These are phyloP conservation scores for Verbascum thapsus DNA, from an alignment of 257 asterid genomes.

Conservation along the genomic window DNA sequence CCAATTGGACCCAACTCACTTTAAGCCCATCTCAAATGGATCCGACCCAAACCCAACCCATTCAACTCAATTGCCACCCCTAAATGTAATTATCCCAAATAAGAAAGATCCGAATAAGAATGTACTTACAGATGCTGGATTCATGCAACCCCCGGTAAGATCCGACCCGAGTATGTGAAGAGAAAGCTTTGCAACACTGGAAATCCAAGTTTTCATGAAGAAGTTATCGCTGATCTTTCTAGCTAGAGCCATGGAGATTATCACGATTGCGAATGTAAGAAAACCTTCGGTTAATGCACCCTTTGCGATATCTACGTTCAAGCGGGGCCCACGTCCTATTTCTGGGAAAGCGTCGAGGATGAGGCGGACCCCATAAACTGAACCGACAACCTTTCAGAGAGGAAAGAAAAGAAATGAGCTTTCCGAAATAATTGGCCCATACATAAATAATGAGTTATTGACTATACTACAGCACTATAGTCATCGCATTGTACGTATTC, in stretches of 20 bases:
- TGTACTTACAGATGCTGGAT: constrained; percentile 87
- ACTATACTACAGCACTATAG: too few relatives aligned
- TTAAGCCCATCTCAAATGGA: too few relatives aligned
- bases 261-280: constrained; percentile 56
- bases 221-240: constrained; percentile 48
- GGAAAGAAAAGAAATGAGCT: constrained; percentile 13
- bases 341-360: constrained; percentile 53
- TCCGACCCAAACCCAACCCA: too few relatives aligned
- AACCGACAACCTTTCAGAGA: constrained; percentile 58
- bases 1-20: too few relatives aligned
- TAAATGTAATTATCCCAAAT: too few relatives aligned
- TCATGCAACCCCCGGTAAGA: constrained; percentile 95
- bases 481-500: too few relatives aligned
- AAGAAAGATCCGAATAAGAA: neutral
- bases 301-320: constrained; percentile 57
- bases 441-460: neutral
- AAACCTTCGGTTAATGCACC: constrained; percentile 85
- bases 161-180: constrained; percentile 90
- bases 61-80: too few relatives aligned
- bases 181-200: constrained; percentile 73
- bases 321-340: constrained; percentile 65
- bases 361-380: constrained; percentile 65
- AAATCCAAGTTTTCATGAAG: constrained; percentile 83
- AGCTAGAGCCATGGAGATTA: constrained; percentile 57
- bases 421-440: neutral